Evolutionary conservation across 306 rosid species (phyloP).

Genomic region (Comarum palustre): DNA sequence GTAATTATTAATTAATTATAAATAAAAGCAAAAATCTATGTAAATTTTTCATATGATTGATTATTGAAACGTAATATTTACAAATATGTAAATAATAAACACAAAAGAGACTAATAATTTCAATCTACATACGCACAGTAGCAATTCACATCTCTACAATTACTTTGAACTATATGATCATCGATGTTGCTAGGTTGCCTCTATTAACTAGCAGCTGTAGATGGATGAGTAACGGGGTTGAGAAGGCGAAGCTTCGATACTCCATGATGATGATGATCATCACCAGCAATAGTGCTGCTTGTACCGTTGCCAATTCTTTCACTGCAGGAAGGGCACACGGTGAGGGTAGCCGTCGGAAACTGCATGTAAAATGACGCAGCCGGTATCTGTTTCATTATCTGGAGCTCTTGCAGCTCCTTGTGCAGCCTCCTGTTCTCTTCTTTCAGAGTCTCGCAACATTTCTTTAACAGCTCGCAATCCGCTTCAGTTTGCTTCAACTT

Average conservation of each 20-base stretch:
- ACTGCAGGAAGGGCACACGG: slow-evolving; percentile 67
- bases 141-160: neutral
- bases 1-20: too few species aligned
- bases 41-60: neutral
- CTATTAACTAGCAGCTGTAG: slow-evolving; percentile 45
- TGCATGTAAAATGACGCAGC: slow-evolving; percentile 45
- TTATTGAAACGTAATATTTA: neutral
- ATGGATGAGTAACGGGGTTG: slow-evolving; percentile 46
- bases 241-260: slow-evolving; percentile 36
- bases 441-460: slow-evolving; percentile 58
- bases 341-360: slow-evolving; percentile 55
- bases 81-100: neutral
- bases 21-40: neutral
- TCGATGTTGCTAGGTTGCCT: neutral
- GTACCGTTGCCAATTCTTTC: slow-evolving; percentile 37
- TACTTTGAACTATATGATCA: neutral
- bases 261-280: neutral
- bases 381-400: slow-evolving; percentile 39
- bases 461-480: slow-evolving; percentile 62
- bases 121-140: neutral
- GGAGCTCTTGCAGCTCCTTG: slow-evolving; percentile 73
- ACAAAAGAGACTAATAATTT: neutral
- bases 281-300: neutral
- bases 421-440: slow-evolving; percentile 69
- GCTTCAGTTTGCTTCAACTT: slow-evolving; percentile 88